Evolutionary conservation across 2,329 filamentous ascomycete genomes (phyloP), one percentile per base, ranked within the genome.

Genomic region (Monosporascus sp.): DNA sequence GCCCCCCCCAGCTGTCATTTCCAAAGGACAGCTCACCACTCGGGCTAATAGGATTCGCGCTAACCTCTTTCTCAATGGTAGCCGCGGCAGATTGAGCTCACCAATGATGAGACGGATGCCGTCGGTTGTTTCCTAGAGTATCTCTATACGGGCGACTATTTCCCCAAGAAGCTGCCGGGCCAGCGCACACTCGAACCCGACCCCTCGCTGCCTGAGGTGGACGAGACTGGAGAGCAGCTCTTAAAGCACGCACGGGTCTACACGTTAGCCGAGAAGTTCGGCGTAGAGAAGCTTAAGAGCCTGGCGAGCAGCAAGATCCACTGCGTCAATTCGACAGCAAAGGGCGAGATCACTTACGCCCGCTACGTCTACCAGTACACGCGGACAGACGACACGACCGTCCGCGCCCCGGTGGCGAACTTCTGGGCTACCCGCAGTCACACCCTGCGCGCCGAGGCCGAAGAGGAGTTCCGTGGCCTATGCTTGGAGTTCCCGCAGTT

Each of bases 401-500:
- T 96, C 63, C 85, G 91, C 61, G 88, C 83, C 59, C 90, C 91
- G 1, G 85, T 96, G 49, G 90, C 89, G n/a, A 87, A 86, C 51
- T 96, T 95, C 77, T 96, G 91, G 91, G 90, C 90, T 6, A 87
- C 82, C 47, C 80, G 89, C 56, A 86, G 82, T 54, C 90, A 94
- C 73, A 86, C 89, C 14, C 76, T 96, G 58, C 87, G 92, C 18
- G 81, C 92, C 71, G 90, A 96, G 72, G 90, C 91, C 38, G 90
- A 95, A 71, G 80, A 83, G 7, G 89, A 95, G 72, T 96, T 96
- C 81, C 85, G 86, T 69, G 71, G 80, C 46, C 83, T 96, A 72
- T 96, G 92, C 74, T 74, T 96, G 68, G 89, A 96, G 73, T 91
- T 86, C 68, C 92, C 92, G 18, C 88, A 95, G 67, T 97, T 97